These are phyloP conservation scores for Neurospora africana DNA, from an alignment of 495 filamentous ascomycete species.

Conservation along the genomic window DNA sequence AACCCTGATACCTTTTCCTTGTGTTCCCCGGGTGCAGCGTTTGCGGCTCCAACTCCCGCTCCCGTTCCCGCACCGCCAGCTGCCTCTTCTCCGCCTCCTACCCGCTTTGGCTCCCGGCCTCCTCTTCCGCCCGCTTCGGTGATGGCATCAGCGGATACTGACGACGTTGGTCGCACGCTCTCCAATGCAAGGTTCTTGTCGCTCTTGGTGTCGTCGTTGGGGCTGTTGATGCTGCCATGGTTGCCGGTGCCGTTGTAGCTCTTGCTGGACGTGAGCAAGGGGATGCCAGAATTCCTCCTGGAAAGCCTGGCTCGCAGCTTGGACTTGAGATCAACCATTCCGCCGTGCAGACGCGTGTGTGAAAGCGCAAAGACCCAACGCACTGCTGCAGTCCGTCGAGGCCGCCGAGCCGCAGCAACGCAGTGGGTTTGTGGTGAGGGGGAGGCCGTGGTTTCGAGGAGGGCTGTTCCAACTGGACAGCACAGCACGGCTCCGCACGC, in stretches of 20 bases:
- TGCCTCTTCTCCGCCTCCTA: neutral
- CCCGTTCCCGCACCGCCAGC: neutral
- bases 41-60: neutral
- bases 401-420: neutral
- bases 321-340: conserved; percentile 38
- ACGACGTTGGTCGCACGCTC: neutral
- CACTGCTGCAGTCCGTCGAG: neutral
- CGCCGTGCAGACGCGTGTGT: neutral
- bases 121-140: neutral
- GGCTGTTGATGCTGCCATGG: conserved; percentile 8
- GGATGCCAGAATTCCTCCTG: conserved; percentile 32
- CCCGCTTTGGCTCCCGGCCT: neutral
- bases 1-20: neutral
- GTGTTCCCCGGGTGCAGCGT: neutral
- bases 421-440: neutral
- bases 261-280: conserved; percentile 20
- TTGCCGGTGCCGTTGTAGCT: conserved; percentile 16
- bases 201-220: conserved; percentile 6
- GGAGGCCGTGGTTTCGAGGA: neutral
- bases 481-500: neutral
- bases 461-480: neutral
- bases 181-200: conserved; percentile 8
- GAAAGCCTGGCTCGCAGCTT: conserved; percentile 38
- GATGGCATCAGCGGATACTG: neutral
- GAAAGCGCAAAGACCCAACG: neutral